These are phyloP conservation scores for Myriosclerotinia curreyana DNA, from an alignment of 2,329 filamentous ascomycete species.

Conservation along the genomic window DNA sequence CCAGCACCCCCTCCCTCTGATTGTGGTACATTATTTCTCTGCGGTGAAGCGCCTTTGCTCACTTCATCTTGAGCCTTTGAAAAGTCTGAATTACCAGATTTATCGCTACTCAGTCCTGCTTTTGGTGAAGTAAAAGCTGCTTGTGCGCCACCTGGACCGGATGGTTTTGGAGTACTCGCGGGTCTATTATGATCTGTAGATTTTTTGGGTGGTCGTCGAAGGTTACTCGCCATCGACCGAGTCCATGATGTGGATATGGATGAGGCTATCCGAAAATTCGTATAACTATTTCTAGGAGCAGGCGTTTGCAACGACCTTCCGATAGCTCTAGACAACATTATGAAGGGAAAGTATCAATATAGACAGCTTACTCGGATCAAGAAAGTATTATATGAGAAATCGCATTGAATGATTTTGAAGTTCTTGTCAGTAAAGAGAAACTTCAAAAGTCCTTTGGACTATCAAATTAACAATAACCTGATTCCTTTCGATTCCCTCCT, in stretches of 20 bases:
- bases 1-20: slow-evolving; percentile 24
- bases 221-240: slow-evolving; percentile 46
- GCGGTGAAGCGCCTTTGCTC: slow-evolving; percentile 26
- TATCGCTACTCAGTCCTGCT: slow-evolving; percentile 26
- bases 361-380: slow-evolving; percentile 34
- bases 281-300: slow-evolving; percentile 31
- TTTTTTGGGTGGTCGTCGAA: slow-evolving; percentile 35
- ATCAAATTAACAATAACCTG: not conserved
- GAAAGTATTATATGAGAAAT: slow-evolving; percentile 30
- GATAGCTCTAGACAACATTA: slow-evolving; percentile 38
- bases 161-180: slow-evolving; percentile 25
- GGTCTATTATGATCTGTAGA: slow-evolving; percentile 30
- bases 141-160: slow-evolving; percentile 23
- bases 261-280: slow-evolving; percentile 39
- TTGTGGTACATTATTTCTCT: slow-evolving; percentile 25
- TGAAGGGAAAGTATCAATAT: slow-evolving; percentile 26
- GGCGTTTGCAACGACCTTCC: slow-evolving; percentile 34
- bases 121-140: slow-evolving; percentile 27
- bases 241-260: slow-evolving; percentile 41
- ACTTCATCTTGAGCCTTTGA: slow-evolving; percentile 28
- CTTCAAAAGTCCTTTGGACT: not conserved
- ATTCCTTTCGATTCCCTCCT: not conserved
- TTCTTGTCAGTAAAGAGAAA: not conserved
- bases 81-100: slow-evolving; percentile 28
- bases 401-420: slow-evolving; percentile 5